A percentile compares a stretch with the other conserved stretches of the same genome.
Evolutionary conservation across 768 basidiomycete species (phyloP).

Genomic region (Pulveroboletus ravenelii): DNA sequence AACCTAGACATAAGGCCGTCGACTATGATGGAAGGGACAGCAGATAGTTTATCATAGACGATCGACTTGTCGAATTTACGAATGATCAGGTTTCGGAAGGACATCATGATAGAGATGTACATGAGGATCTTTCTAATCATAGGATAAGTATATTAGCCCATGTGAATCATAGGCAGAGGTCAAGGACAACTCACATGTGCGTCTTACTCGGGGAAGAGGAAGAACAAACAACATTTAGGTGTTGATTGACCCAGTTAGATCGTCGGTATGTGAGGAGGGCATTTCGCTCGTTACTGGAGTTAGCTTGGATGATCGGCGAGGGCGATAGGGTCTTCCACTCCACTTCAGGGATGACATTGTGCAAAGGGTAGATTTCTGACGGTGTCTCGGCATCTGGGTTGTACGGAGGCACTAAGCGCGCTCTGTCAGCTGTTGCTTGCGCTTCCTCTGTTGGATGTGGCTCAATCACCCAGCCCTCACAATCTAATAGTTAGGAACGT

Average conservation of each 20-base stretch:
- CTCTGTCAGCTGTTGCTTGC: constrained; percentile 55
- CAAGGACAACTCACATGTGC: constrained; percentile 46
- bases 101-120: constrained; percentile 80
- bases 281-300: constrained; percentile 43
- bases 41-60: constrained; percentile 51
- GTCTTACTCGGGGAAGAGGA: constrained; percentile 51
- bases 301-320: constrained; percentile 49
- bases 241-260: constrained; percentile 69
- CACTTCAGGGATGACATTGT: constrained; percentile 71
- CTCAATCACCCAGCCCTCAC: neutral
- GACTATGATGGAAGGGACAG: constrained; percentile 58
- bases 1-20: constrained; percentile 77
- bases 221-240: constrained; percentile 41
- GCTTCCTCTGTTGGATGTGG: constrained; percentile 50
- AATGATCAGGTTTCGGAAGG: constrained; percentile 49
- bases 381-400: constrained; percentile 62
- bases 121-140: constrained; percentile 60
- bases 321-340: constrained; percentile 74
- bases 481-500: constrained; percentile 21
- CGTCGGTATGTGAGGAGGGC: constrained; percentile 57
- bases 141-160: neutral
- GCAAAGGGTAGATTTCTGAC: constrained; percentile 68
- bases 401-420: constrained; percentile 73
- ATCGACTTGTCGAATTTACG: constrained; percentile 45
- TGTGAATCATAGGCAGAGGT: neutral